These are phyloP conservation scores for Stipa capillata DNA, from an alignment of 176 grass and related monocot genomes.

Conservation along the genomic window DNA sequence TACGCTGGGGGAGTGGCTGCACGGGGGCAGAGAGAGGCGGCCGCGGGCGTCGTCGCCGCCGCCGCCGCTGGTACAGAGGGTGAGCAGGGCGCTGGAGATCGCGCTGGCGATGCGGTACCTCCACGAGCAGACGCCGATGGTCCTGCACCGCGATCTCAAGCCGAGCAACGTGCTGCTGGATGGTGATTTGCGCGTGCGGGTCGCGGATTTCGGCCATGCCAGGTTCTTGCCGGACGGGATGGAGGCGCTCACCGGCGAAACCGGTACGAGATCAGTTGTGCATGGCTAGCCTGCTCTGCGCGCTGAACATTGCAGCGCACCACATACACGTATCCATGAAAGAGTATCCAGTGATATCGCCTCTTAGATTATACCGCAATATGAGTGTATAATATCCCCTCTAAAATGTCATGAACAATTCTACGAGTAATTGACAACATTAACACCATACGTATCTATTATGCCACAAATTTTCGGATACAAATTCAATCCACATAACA, in stretches of 20 bases:
- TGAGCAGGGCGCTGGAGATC: slow-evolving; percentile 46
- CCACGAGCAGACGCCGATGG: slow-evolving; percentile 46
- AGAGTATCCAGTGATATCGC: no score
- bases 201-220: slow-evolving; percentile 52
- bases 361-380: no score
- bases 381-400: no score
- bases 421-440: no score
- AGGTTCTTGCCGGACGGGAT: slow-evolving; percentile 42
- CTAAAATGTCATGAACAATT: no score
- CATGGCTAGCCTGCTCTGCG: background rate
- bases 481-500: no score
- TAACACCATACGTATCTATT: no score
- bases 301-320: no score
- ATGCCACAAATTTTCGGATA: no score
- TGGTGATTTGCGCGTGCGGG: slow-evolving; percentile 2
- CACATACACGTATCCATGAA: no score
- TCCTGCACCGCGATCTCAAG: slow-evolving; percentile 63
- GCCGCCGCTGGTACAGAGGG: slow-evolving; percentile 32
- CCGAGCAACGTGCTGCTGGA: slow-evolving; percentile 61
- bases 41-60: background rate
- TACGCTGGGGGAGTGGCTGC: slow-evolving; percentile 50
- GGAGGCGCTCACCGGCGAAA: slow-evolving; percentile 51
- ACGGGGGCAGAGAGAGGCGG: slow-evolving; percentile 29
- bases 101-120: slow-evolving; percentile 55
- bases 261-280: slow-evolving; percentile 20